phyloP scores from a whole-genome alignment of 108 stramenopile genomes.

The Bacterosira constricta region DNA sequence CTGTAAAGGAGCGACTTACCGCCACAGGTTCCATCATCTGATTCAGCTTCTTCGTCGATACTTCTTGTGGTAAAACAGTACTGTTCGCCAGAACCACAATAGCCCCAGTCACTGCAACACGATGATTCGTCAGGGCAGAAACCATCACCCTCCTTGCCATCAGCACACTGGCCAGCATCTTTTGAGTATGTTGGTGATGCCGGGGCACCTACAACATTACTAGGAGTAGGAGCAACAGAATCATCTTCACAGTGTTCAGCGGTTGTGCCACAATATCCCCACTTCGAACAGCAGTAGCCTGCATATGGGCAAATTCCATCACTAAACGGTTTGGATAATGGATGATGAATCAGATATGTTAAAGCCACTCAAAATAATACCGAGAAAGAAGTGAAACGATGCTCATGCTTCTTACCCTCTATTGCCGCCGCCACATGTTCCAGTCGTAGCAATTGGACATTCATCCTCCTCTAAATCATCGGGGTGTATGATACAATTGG shows the following conservation, averaged over 20 bases:
- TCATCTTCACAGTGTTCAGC: slow-evolving; percentile 37
- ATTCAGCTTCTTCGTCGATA: neutral
- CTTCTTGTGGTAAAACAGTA: slow-evolving; percentile 35
- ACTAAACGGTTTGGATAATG: neutral
- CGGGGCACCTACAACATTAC: slow-evolving; percentile 20
- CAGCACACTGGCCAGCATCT: slow-evolving; percentile 42
- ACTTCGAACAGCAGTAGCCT: slow-evolving; percentile 42
- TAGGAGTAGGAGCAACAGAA: slow-evolving; percentile 27
- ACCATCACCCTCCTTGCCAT: slow-evolving; percentile 32
- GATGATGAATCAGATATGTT: too few relatives aligned
- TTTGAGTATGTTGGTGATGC: slow-evolving; percentile 28
- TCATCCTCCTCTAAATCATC: slow-evolving; percentile 33
- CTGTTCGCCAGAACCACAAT: slow-evolving; percentile 43
- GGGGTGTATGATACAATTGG: slow-evolving; percentile 20
- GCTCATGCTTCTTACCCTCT: slow-evolving; percentile 18
- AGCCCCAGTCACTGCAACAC: slow-evolving; percentile 38
- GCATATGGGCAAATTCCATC: slow-evolving; percentile 37
- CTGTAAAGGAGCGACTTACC: slow-evolving; percentile 1
- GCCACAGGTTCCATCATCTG: slow-evolving; percentile 7
- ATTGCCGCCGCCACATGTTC: slow-evolving; percentile 34
- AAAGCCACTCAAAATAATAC: too few relatives aligned
- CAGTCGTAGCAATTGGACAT: slow-evolving; percentile 20
- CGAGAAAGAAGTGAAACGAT: neutral
- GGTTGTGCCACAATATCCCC: slow-evolving; percentile 16
- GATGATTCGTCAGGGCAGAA: slow-evolving; percentile 32